phyloP scores from a whole-genome alignment of 371 early-diverging fungal species.

The Chytridium lagenaria region DNA sequence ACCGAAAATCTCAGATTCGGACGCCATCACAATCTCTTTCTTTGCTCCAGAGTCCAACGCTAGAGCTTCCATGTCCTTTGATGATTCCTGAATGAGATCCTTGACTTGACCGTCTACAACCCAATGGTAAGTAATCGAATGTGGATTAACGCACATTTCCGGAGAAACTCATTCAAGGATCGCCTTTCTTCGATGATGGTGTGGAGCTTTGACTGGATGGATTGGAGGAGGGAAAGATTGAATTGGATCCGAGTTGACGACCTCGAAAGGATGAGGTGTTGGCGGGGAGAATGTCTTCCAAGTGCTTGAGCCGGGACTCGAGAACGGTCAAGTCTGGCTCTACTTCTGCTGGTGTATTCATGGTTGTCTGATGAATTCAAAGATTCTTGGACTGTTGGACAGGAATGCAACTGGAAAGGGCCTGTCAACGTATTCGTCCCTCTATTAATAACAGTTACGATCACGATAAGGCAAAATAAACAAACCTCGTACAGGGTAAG shows the following conservation, averaged over 20 bases:
- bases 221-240: constrained; percentile 8
- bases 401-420: no score
- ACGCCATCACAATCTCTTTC: constrained; percentile 44
- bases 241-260: not conserved
- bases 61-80: constrained; percentile 34
- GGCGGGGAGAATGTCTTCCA: not conserved
- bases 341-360: not conserved
- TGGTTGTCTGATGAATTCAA: not conserved
- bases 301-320: not conserved
- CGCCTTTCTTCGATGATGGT: constrained; percentile 18
- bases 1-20: constrained; percentile 40
- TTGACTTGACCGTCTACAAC: constrained; percentile 35
- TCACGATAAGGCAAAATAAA: no score
- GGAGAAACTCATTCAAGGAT: constrained; percentile 30
- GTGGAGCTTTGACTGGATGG: not conserved
- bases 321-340: not conserved
- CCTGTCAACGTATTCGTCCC: no score
- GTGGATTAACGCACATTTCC: constrained; percentile 23
- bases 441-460: no score
- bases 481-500: not conserved
- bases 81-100: constrained; percentile 34
- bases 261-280: not conserved
- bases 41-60: constrained; percentile 41
- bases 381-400: no score
- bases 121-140: not conserved